Conservation (phyloP, 371 early-diverging fungal genomes). For the Rhizomucor pusillus region DNA sequence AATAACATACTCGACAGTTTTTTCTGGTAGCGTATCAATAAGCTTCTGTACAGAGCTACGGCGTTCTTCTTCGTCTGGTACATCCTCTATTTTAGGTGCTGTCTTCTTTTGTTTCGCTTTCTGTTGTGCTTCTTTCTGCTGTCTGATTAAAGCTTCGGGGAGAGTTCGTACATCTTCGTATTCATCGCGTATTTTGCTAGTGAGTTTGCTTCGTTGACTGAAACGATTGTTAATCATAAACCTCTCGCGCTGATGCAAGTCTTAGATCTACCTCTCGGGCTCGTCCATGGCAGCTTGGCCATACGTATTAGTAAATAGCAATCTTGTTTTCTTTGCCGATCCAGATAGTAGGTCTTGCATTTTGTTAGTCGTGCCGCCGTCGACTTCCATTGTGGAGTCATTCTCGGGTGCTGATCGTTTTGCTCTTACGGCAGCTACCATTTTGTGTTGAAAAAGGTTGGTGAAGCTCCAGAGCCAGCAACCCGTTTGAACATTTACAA, state of each 20-base stretch:
- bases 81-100: slow-evolving; percentile 29
- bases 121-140: slow-evolving; percentile 49
- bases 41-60: slow-evolving; percentile 30
- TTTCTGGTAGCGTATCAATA: slow-evolving; percentile 42
- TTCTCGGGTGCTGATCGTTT: slow-evolving; percentile 26
- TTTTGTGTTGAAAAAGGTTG: neutral
- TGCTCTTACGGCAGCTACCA: slow-evolving; percentile 12
- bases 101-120: slow-evolving; percentile 41
- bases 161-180: slow-evolving; percentile 65
- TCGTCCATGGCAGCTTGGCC: slow-evolving; percentile 58
- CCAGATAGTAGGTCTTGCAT: slow-evolving; percentile 36
- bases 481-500: no score
- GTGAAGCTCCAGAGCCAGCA: no score
- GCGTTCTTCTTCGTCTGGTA: slow-evolving; percentile 21
- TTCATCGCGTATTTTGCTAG: slow-evolving; percentile 75
- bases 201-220: slow-evolving; percentile 70
- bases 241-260: neutral
- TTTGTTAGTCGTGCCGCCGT: slow-evolving; percentile 1
- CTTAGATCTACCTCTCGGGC: slow-evolving; percentile 41
- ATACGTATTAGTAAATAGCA: slow-evolving; percentile 53
- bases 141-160: slow-evolving; percentile 58
- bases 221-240: neutral
- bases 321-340: slow-evolving; percentile 57
- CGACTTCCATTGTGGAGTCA: slow-evolving; percentile 8
- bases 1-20: slow-evolving; percentile 11